Conservation (phyloP, 352 stramenopile genomes). For the Phytophthora multivora region DNA sequence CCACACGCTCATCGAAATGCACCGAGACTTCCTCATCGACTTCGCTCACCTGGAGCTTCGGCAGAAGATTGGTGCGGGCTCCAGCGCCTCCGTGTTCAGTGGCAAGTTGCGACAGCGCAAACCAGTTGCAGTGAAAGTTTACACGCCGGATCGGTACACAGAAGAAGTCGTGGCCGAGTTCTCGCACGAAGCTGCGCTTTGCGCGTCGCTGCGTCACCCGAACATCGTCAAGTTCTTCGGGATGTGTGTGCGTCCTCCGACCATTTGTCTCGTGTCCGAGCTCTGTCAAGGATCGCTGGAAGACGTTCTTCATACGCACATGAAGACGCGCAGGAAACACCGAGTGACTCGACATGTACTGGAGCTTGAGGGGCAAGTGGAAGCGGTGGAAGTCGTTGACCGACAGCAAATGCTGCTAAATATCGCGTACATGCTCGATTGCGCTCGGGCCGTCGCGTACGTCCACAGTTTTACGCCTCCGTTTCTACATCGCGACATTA, state of each 20-base stretch:
- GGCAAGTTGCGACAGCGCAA: conserved; percentile 40
- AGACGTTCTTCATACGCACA: conserved; percentile 40
- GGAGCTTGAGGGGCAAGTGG: conserved; percentile 11
- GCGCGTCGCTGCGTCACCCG: conserved; percentile 50
- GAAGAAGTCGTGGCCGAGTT: conserved; percentile 61
- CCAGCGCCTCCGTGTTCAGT: conserved; percentile 54
- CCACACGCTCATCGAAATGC: conserved; percentile 69
- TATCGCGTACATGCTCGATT: conserved; percentile 68
- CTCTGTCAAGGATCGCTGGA: conserved; percentile 57
- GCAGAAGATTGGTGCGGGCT: conserved; percentile 52
- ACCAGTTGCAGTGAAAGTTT: conserved; percentile 67
- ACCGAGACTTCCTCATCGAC: conserved; percentile 71
- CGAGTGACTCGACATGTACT: conserved; percentile 13
- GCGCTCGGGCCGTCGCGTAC: conserved; percentile 60
- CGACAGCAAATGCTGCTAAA: conserved; percentile 51
- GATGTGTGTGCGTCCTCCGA: conserved; percentile 68
- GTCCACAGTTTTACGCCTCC: conserved; percentile 66
- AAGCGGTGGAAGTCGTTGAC: conserved; percentile 12
- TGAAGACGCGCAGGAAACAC: conserved; percentile 3
- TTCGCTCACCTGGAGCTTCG: conserved; percentile 63
- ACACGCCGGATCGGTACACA: conserved; percentile 54
- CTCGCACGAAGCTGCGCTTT: conserved; percentile 66
- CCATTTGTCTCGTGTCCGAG: conserved; percentile 66
- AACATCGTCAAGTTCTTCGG: conserved; percentile 73
- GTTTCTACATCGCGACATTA: conserved; percentile 73